These are phyloP conservation scores for Trematosphaeria pertusa DNA, from an alignment of 2,329 filamentous ascomycete genomes.

Conservation along the genomic window DNA sequence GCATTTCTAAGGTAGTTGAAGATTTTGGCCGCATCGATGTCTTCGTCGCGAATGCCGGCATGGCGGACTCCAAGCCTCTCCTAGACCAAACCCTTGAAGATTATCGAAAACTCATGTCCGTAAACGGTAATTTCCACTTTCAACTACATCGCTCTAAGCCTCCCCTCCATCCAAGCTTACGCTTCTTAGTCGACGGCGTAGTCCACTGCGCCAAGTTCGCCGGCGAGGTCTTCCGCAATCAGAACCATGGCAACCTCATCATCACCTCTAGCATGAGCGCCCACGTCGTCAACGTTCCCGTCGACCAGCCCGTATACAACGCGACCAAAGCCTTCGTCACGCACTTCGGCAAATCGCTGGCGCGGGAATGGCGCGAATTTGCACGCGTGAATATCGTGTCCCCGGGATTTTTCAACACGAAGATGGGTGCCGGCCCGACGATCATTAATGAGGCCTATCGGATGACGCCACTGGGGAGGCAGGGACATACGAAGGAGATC, in stretches of 20 bases:
- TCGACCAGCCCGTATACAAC: constrained; percentile 61
- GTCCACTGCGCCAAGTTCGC: constrained; percentile 53
- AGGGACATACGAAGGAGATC: constrained; percentile 75
- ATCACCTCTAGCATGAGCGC: constrained; percentile 75
- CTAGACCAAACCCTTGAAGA: constrained; percentile 65
- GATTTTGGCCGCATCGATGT: constrained; percentile 74
- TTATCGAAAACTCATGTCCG: constrained; percentile 68
- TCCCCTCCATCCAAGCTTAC: too few relatives aligned
- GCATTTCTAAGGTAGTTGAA: constrained; percentile 66
- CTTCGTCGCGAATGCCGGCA: constrained; percentile 73
- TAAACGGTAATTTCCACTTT: too few relatives aligned
- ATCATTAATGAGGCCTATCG: constrained; percentile 71
- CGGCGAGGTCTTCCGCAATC: constrained; percentile 51
- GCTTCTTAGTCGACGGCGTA: constrained; percentile 73
- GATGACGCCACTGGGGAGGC: constrained; percentile 78
- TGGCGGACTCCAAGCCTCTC: constrained; percentile 62
- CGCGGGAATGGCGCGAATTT: constrained; percentile 72
- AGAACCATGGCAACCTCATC: constrained; percentile 64
- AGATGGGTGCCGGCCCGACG: constrained; percentile 65
- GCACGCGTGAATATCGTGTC: constrained; percentile 70
- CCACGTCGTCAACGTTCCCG: constrained; percentile 80
- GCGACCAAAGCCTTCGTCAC: constrained; percentile 67
- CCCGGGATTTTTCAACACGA: constrained; percentile 71
- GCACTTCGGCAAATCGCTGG: constrained; percentile 66
- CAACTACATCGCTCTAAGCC: too few relatives aligned